Base-by-base conservation (phyloP, 2,329 filamentous ascomycete species). In the Chaetomium sp. region DNA sequence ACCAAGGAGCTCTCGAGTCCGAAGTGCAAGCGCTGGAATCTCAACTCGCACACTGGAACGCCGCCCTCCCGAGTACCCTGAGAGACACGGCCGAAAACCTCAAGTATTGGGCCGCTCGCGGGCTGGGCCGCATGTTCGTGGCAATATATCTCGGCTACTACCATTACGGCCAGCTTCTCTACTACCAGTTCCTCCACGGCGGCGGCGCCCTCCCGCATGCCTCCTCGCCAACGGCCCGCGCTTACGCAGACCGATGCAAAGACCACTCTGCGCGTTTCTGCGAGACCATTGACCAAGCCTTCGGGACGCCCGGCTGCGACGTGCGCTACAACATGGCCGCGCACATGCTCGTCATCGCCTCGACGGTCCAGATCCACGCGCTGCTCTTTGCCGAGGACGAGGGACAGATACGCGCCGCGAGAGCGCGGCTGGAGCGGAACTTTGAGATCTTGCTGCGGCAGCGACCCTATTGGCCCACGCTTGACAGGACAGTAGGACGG, bases 181-280 rank as follows among this genome's bases (percentile, higher is more conserved):
- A 35, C 29, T 55, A 55, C 53, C 16, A 31, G 19, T 55, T 55
- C 53, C 53, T 55, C 31, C 53, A 55, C 53, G 38, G 31, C 53
- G 38, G 50, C 10, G 31, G 35, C 25, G 16, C 25, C 1, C 27
- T 21, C 50, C 25, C 29, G 7, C 19, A n/a, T 16, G 3, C 51
- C 51, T 35, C 53, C 19, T 2, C 53, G n/a, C 3, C n/a, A 9
- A 3, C 53, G 6, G 23, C 6, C 31, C 21, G 19, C n/a, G 21
- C 7, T 9, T 55, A 55, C 53, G 53, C 53, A 3, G 29, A 29
- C 12, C 4, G 19, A 4, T 55, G 53, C 31, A 29, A 35, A 6
- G 35, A 19, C 53, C 53, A 55, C 53, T 29, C 53, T 9, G 31
- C 53, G n/a, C 8, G 21, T 21, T 31, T 55, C 53, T 38, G 53